These are phyloP conservation scores for Pneumocystis murina DNA, from an alignment of 1,139 yeast species.

Conservation along the genomic window DNA sequence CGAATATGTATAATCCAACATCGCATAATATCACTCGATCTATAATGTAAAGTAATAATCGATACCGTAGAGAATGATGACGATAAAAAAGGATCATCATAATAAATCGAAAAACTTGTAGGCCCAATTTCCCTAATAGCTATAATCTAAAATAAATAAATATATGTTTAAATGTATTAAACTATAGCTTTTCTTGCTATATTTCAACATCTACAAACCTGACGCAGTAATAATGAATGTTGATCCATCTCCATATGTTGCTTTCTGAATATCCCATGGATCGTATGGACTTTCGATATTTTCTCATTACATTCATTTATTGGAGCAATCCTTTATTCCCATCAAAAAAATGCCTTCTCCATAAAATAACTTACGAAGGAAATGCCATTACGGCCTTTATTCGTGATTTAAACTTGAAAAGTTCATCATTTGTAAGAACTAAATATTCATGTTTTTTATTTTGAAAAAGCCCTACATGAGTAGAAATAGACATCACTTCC, in stretches of 20 bases:
- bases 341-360: no score
- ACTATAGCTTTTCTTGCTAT: not conserved
- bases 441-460: not conserved
- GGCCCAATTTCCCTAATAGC: not conserved
- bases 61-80: not conserved
- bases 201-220: not conserved
- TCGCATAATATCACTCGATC: not conserved
- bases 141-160: not conserved
- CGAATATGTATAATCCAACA: not conserved
- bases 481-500: not conserved
- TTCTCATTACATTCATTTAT: not conserved
- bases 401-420: not conserved
- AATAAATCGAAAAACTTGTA: not conserved
- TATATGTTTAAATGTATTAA: not conserved
- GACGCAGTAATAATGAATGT: not conserved
- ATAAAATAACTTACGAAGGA: not conserved
- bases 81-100: not conserved
- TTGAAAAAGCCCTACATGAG: not conserved
- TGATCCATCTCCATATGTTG: not conserved
- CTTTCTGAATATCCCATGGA: not conserved
- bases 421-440: not conserved
- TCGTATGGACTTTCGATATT: not conserved
- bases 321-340: not conserved
- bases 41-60: not conserved
- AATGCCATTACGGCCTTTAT: not conserved